Evolutionary conservation across 192 early-diverging fungal genomes (phyloP).

Genomic region (Coemansia sp.): DNA sequence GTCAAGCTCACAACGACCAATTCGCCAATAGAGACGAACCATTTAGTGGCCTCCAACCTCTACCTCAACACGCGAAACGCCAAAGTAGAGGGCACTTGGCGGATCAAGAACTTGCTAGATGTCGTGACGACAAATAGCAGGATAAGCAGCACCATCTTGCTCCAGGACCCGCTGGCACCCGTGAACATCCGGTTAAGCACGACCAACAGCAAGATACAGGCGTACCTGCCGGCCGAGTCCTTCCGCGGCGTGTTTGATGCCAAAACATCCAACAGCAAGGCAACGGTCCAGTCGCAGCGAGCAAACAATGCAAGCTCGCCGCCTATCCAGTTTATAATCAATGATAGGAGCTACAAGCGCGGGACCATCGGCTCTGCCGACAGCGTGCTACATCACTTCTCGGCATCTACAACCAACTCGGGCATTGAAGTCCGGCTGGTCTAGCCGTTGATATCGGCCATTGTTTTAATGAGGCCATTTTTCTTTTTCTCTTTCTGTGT

Average conservation of each 20-base stretch:
- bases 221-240: constrained; percentile 6
- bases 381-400: constrained; percentile 15
- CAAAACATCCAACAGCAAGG: constrained; percentile 16
- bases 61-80: constrained; percentile 18
- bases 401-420: constrained; percentile 21
- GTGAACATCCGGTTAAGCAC: constrained; percentile 11
- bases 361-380: constrained; percentile 7
- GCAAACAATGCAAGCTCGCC: not conserved
- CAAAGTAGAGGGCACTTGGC: constrained; percentile 23
- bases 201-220: constrained; percentile 21
- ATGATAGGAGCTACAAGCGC: constrained; percentile 17
- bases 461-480: constrained; percentile 1
- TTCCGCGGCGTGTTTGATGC: constrained; percentile 25
- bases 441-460: not conserved
- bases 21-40: constrained; percentile 7
- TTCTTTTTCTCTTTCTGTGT: not conserved
- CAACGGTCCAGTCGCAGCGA: not conserved
- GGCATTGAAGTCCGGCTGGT: constrained; percentile 17
- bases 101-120: constrained; percentile 11
- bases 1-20: constrained; percentile 18
- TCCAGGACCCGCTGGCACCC: not conserved
- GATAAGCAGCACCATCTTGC: constrained; percentile 6
- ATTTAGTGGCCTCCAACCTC: not conserved
- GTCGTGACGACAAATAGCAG: constrained; percentile 21
- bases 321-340: constrained; percentile 12